Conservation (phyloP, 2,329 filamentous ascomycete genomes). For the Neurospora sp. region DNA sequence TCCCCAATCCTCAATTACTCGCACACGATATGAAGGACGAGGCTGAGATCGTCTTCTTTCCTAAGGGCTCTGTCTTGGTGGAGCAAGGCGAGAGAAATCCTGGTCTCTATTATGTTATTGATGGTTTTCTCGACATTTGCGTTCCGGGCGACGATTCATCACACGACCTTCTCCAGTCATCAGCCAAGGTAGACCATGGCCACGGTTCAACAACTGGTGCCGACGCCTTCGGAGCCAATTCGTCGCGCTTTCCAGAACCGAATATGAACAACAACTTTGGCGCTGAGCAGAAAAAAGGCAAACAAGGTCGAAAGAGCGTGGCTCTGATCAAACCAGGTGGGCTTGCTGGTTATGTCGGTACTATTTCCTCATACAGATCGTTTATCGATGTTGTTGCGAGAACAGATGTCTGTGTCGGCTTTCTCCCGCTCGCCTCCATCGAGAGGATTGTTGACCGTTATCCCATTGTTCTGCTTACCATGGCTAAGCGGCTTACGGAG, state of each 20-base stretch:
- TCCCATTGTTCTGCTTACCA: constrained; percentile 83
- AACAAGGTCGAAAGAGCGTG: constrained; percentile 54
- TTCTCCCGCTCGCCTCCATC: constrained; percentile 73
- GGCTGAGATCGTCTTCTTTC: constrained; percentile 95
- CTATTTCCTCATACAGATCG: constrained; percentile 87
- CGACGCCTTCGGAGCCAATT: constrained; percentile 16
- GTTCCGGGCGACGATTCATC: constrained; percentile 58
- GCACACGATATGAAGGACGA: constrained; percentile 81
- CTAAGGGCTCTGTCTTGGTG: constrained; percentile 85
- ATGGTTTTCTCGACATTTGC: constrained; percentile 91
- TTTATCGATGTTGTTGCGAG: constrained; percentile 96
- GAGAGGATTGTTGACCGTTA: constrained; percentile 90
- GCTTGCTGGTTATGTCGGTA: constrained; percentile 87
- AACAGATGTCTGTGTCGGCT: constrained; percentile 96
- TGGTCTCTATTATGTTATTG: constrained; percentile 92
- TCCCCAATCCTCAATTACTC: constrained; percentile 55
- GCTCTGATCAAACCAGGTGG: constrained; percentile 92
- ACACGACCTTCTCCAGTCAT: constrained; percentile 30
- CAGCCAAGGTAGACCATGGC: constrained; percentile 17
- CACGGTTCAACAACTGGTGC: constrained; percentile 17
- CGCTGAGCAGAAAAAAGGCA: constrained; percentile 35
- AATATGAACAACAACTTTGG: constrained; percentile 19
- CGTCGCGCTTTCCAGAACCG: constrained; percentile 20
- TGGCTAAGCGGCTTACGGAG: constrained; percentile 89
- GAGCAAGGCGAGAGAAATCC: constrained; percentile 97